Evolutionary conservation across 495 filamentous ascomycete species (phyloP), one percentile per base, ranked within the genome.

Genomic region (Penicillium desertorum): DNA sequence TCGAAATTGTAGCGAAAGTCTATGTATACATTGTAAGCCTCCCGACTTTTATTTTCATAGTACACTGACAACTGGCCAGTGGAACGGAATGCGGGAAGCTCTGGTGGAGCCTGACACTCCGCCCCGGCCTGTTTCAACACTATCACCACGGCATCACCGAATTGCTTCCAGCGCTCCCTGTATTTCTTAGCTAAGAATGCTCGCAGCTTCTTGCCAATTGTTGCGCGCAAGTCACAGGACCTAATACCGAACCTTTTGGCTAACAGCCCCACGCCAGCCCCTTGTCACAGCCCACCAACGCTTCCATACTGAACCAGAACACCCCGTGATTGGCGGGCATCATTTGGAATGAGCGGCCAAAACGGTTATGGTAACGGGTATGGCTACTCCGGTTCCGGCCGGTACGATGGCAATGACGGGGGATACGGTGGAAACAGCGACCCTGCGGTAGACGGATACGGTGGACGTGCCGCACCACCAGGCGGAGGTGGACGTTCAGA

Each of bases 301-400:
- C 29, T 22, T 45, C 46, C 51, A 49, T n/a, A 54, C 36, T 19
- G 51, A 46, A 29, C 52, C 32, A 29, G 45, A 45, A 43, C 49
- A 44, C 54, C 50, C 54, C 20, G 20, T 22, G 52, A n/a, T 23
- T 41, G 49, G 44, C 27, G 22, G 36, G 46, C 46, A 50, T 32
- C 17, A 54, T 54, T 58, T 67, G 72, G 63, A 52, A 79, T 79
- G 76, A 79, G 71, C 60, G 74, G 74, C 44, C 65, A 73, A 68
- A 66, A 54, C 54, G 69, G 71, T 44, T 74, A 78, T 66, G 65
- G 67, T 32, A 75, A 77, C 65, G 75, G 76, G 59, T 72, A 77
- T 67, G 74, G 73, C 54, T 71, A 76, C 63, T 65, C 73, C 74
- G 74, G 74, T 54, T 32, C 69, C 62, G 65, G 64, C 61, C 72